Evolutionary conservation across 2,329 filamentous ascomycete genomes (phyloP).

Genomic region (Microascus cirrosus): DNA sequence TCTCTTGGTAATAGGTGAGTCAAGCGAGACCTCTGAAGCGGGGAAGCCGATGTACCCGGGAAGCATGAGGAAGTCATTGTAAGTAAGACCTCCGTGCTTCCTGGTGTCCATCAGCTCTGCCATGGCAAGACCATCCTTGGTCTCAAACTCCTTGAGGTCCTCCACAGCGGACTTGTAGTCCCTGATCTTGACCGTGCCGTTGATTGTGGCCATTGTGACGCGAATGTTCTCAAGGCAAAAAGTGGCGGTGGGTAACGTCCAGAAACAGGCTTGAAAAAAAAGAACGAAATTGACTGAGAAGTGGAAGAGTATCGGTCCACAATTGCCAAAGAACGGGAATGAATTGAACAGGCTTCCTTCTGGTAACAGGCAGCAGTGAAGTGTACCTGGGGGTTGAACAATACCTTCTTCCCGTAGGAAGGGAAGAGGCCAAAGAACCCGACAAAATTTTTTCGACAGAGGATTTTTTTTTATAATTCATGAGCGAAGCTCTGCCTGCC

Average conservation of each 20-base stretch:
- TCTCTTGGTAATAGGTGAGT: conserved; percentile 88
- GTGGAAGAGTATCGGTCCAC: conserved; percentile 25
- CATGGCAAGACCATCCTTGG: conserved; percentile 77
- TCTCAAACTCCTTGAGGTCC: conserved; percentile 69
- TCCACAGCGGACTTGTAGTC: conserved; percentile 70
- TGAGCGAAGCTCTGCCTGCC: neutral
- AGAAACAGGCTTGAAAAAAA: conserved; percentile 13
- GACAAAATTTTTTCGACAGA: conserved; percentile 20
- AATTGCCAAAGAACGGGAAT: conserved; percentile 14
- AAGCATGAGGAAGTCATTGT: conserved; percentile 96
- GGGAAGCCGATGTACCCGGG: conserved; percentile 98
- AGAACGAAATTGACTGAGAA: conserved; percentile 20
- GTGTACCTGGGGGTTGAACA: conserved; percentile 20
- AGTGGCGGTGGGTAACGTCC: conserved; percentile 16
- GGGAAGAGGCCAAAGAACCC: conserved; percentile 30
- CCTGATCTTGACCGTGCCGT: conserved; percentile 47
- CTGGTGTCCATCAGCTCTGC: conserved; percentile 82
- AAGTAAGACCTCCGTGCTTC: conserved; percentile 87
- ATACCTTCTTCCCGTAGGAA: conserved; percentile 42
- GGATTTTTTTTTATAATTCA: conserved; percentile 31
- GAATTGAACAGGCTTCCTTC: conserved; percentile 19
- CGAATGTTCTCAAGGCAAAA: conserved; percentile 5
- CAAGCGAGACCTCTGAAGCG: conserved; percentile 76
- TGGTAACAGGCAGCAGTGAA: conserved; percentile 17
- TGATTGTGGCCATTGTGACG: conserved; percentile 51